Conservation (phyloP, 2,329 filamentous ascomycete species). For the Neonectria ditissima region DNA sequence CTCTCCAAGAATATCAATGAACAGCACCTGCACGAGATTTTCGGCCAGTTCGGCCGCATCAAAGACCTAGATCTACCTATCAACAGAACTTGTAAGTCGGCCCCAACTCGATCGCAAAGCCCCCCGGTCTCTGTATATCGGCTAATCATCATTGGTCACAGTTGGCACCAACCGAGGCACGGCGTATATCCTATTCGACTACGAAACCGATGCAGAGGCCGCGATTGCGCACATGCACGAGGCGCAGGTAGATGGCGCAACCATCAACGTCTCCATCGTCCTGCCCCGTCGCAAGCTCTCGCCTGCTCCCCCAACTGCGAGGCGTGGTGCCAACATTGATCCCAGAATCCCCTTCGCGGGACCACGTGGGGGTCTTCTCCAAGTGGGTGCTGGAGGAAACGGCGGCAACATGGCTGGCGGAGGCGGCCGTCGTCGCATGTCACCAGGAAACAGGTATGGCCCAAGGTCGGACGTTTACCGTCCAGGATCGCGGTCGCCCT, state of each 20-base stretch:
- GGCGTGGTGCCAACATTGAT: constrained; percentile 70
- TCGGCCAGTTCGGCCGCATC: constrained; percentile 87
- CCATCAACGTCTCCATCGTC: constrained; percentile 89
- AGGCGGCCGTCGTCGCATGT: constrained; percentile 52
- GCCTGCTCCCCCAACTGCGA: constrained; percentile 78
- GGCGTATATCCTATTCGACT: constrained; percentile 88
- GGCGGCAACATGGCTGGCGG: constrained; percentile 51
- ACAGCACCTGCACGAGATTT: constrained; percentile 90
- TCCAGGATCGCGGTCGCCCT: constrained; percentile 66
- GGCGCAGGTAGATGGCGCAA: constrained; percentile 87
- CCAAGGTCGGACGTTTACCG: constrained; percentile 69
- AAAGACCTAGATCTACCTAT: constrained; percentile 90
- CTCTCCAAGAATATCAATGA: constrained; percentile 95
- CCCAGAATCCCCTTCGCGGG: constrained; percentile 54
- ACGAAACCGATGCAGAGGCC: constrained; percentile 82
- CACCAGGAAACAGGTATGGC: constrained; percentile 54
- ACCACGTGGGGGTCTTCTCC: constrained; percentile 49
- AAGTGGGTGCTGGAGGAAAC: constrained; percentile 40
- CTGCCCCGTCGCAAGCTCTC: constrained; percentile 86
- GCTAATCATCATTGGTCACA: constrained; percentile 51
- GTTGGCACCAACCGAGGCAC: constrained; percentile 92
- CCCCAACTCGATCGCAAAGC: constrained; percentile 9
- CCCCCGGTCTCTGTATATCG: constrained; percentile 21
- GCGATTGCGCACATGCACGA: constrained; percentile 99
- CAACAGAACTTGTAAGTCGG: constrained; percentile 80